Evolutionary conservation across 352 stramenopile genomes (phyloP), one percentile per base, ranked within the genome.

Genomic region (Pythium brachiatum): DNA sequence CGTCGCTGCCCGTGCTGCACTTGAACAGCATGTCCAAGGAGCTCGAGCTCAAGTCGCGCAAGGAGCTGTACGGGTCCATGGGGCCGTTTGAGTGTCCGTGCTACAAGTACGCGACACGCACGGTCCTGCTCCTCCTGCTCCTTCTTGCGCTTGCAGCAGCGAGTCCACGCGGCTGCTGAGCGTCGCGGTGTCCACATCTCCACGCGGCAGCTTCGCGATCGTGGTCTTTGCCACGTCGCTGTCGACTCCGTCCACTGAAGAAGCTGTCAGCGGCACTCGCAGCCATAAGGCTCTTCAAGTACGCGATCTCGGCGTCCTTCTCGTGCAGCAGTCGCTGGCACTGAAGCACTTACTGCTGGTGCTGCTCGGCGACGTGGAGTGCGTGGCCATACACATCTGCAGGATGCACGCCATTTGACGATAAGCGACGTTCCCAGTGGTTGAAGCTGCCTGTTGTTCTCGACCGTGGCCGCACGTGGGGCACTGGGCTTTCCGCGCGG

Each of bases 1-100:
- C 92, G 38, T 91, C 92, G 15, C 76, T 99, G 18, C 96, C 96
- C 16, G 93, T 99, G 20, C 75, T 99, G 41, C 90, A 98, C 60
- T 79, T 92, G 25, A 92, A n/a, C n/a, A n/a, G n/a, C n/a, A n/a
- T n/a, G n/a, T n/a, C n/a, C n/a, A n/a, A n/a, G n/a, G n/a, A n/a
- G n/a, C n/a, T n/a, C n/a, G n/a, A n/a, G n/a, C n/a, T n/a, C n/a
- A n/a, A n/a, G n/a, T n/a, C n/a, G n/a, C n/a, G n/a, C n/a, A n/a
- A n/a, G n/a, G n/a, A n/a, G n/a, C n/a, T n/a, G n/a, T n/a, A n/a
- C n/a, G n/a, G n/a, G n/a, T n/a, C n/a, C n/a, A n/a, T n/a, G n/a
- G n/a, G n/a, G n/a, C n/a, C n/a, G n/a, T n/a, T n/a, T n/a, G n/a
- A n/a, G n/a, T n/a, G n/a, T n/a, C n/a, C n/a, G n/a, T n/a, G n/a